phyloP scores from a whole-genome alignment of 2,329 filamentous ascomycete genomes.

The Cephalotrichum gorgonifer region DNA sequence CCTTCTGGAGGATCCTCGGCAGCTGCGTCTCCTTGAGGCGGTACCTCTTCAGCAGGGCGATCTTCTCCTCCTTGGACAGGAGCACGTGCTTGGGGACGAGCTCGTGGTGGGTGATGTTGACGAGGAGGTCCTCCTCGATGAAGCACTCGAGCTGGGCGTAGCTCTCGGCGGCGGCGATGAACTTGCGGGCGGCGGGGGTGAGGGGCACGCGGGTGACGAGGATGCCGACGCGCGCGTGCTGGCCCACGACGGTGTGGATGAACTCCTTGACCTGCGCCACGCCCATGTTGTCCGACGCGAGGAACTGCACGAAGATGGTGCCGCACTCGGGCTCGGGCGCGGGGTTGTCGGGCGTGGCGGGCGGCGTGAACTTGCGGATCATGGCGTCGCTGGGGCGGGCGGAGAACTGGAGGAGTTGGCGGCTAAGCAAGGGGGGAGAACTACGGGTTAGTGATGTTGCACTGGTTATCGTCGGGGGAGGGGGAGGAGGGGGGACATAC shows the following conservation, averaged over 20 bases:
- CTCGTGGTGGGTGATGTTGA: slow-evolving; percentile 98
- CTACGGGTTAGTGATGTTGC: background rate
- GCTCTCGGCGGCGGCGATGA: slow-evolving; percentile 66
- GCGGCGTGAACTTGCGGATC: slow-evolving; percentile 72
- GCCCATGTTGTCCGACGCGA: slow-evolving; percentile 67
- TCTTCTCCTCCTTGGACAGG: slow-evolving; percentile 83
- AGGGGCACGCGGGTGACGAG: slow-evolving; percentile 77
- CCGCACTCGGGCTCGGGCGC: slow-evolving; percentile 67
- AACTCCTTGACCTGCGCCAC: slow-evolving; percentile 89
- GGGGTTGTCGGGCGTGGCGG: slow-evolving; percentile 57
- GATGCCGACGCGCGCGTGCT: slow-evolving; percentile 82
- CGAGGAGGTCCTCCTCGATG: slow-evolving; percentile 86
- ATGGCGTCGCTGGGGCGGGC: slow-evolving; percentile 76
- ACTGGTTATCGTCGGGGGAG: background rate
- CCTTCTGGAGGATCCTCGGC: slow-evolving; percentile 80
- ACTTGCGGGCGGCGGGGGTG: slow-evolving; percentile 78
- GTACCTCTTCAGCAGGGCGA: slow-evolving; percentile 75
- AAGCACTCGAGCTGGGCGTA: slow-evolving; percentile 86
- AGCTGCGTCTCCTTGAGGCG: slow-evolving; percentile 95
- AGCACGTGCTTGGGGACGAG: slow-evolving; percentile 89
- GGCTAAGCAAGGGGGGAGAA: slow-evolving; percentile 49
- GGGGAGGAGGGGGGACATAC: slow-evolving; percentile 38
- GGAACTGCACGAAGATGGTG: slow-evolving; percentile 90
- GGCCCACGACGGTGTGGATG: slow-evolving; percentile 67
- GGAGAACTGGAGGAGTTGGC: slow-evolving; percentile 76